Evolutionary conservation across 2,329 filamentous ascomycete species (phyloP).

Genomic region (Xylariaceae sp.): DNA sequence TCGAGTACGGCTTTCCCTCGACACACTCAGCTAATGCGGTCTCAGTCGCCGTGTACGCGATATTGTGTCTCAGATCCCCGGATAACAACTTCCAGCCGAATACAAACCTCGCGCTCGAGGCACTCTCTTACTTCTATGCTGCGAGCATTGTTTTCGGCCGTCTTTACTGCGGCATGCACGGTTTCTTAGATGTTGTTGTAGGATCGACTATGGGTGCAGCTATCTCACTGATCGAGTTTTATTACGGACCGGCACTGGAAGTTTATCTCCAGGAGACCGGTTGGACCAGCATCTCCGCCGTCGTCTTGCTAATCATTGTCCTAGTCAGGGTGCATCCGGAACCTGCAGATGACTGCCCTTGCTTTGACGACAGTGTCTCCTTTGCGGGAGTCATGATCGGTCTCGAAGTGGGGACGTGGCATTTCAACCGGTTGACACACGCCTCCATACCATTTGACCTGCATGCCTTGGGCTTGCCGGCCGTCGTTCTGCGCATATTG

Average conservation of each 20-base stretch:
- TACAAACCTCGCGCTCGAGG: conserved; percentile 65
- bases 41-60: conserved; percentile 83
- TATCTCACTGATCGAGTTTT: conserved; percentile 62
- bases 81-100: conserved; percentile 63
- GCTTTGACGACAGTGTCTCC: conserved; percentile 93
- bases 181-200: conserved; percentile 86
- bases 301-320: conserved; percentile 68
- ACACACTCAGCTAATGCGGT: conserved; percentile 97
- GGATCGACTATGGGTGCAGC: conserved; percentile 76
- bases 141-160: conserved; percentile 87
- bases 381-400: conserved; percentile 92
- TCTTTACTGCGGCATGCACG: conserved; percentile 98
- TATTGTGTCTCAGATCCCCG: conserved; percentile 69
- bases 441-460: conserved; percentile 64
- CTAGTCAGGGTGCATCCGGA: conserved; percentile 91
- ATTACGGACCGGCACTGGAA: conserved; percentile 66
- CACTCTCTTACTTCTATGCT: conserved; percentile 79
- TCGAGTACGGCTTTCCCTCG: conserved; percentile 97
- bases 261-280: conserved; percentile 68
- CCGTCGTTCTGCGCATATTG: conserved; percentile 68
- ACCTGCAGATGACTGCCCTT: conserved; percentile 94
- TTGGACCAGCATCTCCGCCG: conserved; percentile 65
- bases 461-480: conserved; percentile 65
- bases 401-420: conserved; percentile 81
- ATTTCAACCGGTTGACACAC: conserved; percentile 62